Percentiles rank a stretch among this genome's conserved stretches.
phyloP scores from a whole-genome alignment of 179 eudicot species.

The Camellia oleifera region DNA sequence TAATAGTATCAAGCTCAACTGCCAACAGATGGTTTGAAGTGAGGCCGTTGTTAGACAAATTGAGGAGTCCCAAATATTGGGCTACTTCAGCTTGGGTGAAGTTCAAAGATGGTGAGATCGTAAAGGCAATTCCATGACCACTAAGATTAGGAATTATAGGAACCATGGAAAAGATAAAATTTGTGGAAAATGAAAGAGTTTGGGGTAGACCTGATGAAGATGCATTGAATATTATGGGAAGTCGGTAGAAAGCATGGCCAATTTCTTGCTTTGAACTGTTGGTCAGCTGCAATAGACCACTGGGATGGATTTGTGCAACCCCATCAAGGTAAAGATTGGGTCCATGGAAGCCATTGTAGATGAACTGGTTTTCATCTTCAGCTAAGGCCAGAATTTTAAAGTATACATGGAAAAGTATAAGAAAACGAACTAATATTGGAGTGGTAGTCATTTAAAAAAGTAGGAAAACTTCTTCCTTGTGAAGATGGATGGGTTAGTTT shows the following conservation, averaged over 20 bases:
- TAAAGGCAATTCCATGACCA: conserved; percentile 32
- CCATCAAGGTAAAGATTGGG: conserved; percentile 30
- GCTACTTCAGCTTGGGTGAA: conserved; percentile 12
- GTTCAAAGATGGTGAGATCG: conserved; percentile 24
- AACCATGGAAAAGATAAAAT: conserved; percentile 36
- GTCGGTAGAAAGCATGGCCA: conserved; percentile 21
- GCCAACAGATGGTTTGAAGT: conserved; percentile 30
- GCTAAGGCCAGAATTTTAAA: neutral
- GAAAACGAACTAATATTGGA: neutral
- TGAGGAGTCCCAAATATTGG: conserved; percentile 34
- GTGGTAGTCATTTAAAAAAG: neutral
- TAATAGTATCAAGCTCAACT: conserved; percentile 33
- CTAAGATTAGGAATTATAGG: conserved; percentile 16
- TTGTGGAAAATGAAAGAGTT: conserved; percentile 30
- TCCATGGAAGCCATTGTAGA: conserved; percentile 33
- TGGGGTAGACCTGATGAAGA: neutral
- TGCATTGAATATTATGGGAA: neutral
- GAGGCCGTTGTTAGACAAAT: conserved; percentile 17
- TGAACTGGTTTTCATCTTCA: conserved; percentile 19
- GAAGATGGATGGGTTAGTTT: too few relatives aligned
- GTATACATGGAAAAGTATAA: neutral
- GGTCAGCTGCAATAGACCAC: conserved; percentile 39
- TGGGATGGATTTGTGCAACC: conserved; percentile 23
- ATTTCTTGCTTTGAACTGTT: conserved; percentile 11
- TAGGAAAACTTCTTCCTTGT: neutral